Evolutionary conservation across 2,329 filamentous ascomycete species (phyloP), one percentile per base, ranked within the genome.

Genomic region (Verticillium longisporum): DNA sequence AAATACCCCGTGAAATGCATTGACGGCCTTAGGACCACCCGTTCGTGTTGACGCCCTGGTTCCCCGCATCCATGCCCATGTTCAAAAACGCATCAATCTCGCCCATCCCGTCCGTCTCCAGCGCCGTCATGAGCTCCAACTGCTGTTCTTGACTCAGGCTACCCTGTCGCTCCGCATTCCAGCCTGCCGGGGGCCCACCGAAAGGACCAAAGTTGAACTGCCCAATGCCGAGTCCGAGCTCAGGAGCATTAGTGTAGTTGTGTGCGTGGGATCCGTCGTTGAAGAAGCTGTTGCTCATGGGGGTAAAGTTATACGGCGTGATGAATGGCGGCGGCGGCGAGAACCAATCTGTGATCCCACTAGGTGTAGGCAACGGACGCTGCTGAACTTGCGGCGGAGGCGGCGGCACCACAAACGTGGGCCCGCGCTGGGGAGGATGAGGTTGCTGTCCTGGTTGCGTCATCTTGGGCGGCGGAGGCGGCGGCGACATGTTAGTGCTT

Each of bases 91-190:
- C 79, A 65, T 88, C 81, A 66, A 88, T 87, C 58, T 88, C 85
- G 32, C 77, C 78, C 70, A 87, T 76, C 0, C 86, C 86, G 65
- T 88, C 84, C 66, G 79, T 89, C 72, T 95, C 90, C 37, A 96
- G 81, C 57, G 87, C 87, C 60, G 88, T 86, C 89, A 96, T 92
- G 41, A 96, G 78, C 76, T 96, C 90, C 64, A 88, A 76, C 74
- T 95, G 91, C 73, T 96, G 91, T 69, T 91, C 85, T 65, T 92
- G 88, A 62, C 87, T 93, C 36, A 96, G 78, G 62, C 82, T 90
- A 65, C 87, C 91, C 68, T 85, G 86, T 62, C 81, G 83, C 70
- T 83, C 83, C 32, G 76, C 73, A 3, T 73, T 69, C 62, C 72
- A 76, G 58, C 36, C 50, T 53, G 71, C 68, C 36, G 73, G 70